A percentile compares a stretch with the other conserved stretches of the same genome.
These are phyloP conservation scores for Phytophthora hybrid DNA, from an alignment of 352 stramenopile genomes.

Conservation along the genomic window DNA sequence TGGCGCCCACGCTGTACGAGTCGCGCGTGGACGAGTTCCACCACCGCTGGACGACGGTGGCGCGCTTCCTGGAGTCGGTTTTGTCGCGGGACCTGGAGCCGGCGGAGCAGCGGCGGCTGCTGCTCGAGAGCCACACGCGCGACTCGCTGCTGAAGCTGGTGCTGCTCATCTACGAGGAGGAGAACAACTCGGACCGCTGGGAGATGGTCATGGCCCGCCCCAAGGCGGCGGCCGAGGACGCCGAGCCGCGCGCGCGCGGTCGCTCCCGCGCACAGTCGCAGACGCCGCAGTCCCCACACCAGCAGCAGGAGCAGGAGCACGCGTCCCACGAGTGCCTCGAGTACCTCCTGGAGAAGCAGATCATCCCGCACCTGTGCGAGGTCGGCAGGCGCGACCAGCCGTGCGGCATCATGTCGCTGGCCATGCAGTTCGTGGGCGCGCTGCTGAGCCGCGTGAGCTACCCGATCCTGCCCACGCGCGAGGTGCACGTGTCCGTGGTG, in stretches of 20 bases:
- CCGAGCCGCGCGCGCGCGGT: slow-evolving; percentile 20
- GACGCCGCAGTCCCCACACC: slow-evolving; percentile 31
- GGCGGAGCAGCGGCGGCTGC: slow-evolving; percentile 72
- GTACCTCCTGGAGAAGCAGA: slow-evolving; percentile 86
- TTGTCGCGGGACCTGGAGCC: slow-evolving; percentile 71
- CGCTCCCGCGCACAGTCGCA: slow-evolving; percentile 33
- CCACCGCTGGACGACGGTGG: slow-evolving; percentile 82
- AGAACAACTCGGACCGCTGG: slow-evolving; percentile 76
- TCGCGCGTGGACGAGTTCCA: slow-evolving; percentile 88
- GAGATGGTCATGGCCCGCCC: slow-evolving; percentile 62
- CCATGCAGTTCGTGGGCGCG: slow-evolving; percentile 84
- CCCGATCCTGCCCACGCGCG: slow-evolving; percentile 80
- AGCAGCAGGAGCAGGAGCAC: slow-evolving; percentile 28
- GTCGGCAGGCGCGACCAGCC: slow-evolving; percentile 74
- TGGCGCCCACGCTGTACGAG: slow-evolving; percentile 84
- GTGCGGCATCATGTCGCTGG: slow-evolving; percentile 86
- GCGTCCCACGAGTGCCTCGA: slow-evolving; percentile 77
- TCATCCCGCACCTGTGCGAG: slow-evolving; percentile 84
- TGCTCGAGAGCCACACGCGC: slow-evolving; percentile 83
- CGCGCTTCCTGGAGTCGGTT: slow-evolving; percentile 81
- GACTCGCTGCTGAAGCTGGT: slow-evolving; percentile 89
- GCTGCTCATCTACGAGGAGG: slow-evolving; percentile 87
- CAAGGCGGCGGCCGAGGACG: slow-evolving; percentile 33
- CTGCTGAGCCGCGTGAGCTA: slow-evolving; percentile 87
- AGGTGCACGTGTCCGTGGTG: slow-evolving; percentile 84